Evolutionary conservation across 495 filamentous ascomycete genomes (phyloP), one percentile per base, ranked within the genome.

Genomic region (Daldinia caldariorum): DNA sequence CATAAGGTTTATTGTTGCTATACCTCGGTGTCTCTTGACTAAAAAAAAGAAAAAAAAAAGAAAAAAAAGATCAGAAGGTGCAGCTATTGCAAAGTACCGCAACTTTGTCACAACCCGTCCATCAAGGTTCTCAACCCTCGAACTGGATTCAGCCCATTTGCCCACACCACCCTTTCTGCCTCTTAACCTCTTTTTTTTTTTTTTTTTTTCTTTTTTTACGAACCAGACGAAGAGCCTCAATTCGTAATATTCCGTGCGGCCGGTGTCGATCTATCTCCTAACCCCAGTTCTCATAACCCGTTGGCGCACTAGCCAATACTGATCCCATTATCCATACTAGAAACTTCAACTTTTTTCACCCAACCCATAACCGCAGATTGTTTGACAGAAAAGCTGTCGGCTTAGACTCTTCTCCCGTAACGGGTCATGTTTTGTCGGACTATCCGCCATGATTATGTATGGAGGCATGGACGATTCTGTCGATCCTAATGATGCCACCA

Each of bases 111-210:
- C 37, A 39, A 45, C 38, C 55, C 22, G 59, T 54, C 70, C 70
- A 69, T 73, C 70, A 73, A 69, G 70, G 70, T 73, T 65, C 70
- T 73, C 70, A 67, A 60, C 59, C 58, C 22, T 54, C 57, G 26
- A 63, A 47, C 62, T 63, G 37, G 34, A 63, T 34, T 57, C 53
- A 49, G 49, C 63, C 59, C 69, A 41, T 67, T 60, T 63, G 55
- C 47, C 69, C 69, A 67, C 69, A 65, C 60, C 50, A 51, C 49
- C 49, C 18, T 34, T 43, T 41, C 7, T 50, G 3, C 45, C 49
- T 54, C 45, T 37, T 43, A 50, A 32, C 55, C 18, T 26, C 3
- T 26, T 26, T 50, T 59, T 53, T 56, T 37, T 29, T 26, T 26
- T 26, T 26, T 50, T 59, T 53, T 56, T 37, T 26, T 16, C 32